These are phyloP conservation scores for Aegilops umbellulata DNA, from an alignment of 176 grass and related monocot species.

Conservation along the genomic window DNA sequence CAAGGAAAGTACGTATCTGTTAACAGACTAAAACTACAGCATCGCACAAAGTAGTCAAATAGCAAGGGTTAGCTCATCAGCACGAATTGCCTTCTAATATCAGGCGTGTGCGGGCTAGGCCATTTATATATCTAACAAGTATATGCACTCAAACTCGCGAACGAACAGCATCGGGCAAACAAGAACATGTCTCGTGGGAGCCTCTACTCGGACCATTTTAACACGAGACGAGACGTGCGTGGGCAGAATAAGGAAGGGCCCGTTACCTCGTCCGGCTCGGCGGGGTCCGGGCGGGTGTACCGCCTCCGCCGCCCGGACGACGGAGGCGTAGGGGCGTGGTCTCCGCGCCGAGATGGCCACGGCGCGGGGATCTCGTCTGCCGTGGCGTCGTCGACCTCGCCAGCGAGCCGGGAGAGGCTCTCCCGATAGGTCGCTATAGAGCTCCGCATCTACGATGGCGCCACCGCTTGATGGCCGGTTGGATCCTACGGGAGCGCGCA, in stretches of 20 bases:
- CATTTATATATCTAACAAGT: background rate
- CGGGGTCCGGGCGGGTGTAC: slow-evolving; percentile 37
- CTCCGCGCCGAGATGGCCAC: background rate
- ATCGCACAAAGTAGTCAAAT: background rate
- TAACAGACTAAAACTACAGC: background rate
- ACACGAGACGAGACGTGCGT: background rate
- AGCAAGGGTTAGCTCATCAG: background rate
- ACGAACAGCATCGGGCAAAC: background rate
- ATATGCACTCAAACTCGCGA: background rate
- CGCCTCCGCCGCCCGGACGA: slow-evolving; percentile 43
- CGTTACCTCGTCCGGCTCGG: slow-evolving; percentile 62
- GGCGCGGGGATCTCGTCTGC: slow-evolving; percentile 47
- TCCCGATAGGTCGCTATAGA: slow-evolving; percentile 85
- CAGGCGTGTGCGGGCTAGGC: background rate
- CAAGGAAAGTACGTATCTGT: background rate
- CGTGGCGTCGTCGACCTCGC: slow-evolving; percentile 69
- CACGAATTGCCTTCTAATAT: background rate
- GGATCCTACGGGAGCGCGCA: background rate
- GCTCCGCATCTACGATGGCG: slow-evolving; percentile 52
- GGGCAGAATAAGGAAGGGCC: background rate
- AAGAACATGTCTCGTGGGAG: background rate
- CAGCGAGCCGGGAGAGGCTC: slow-evolving; percentile 88
- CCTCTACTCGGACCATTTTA: background rate
- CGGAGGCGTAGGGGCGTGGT: slow-evolving; percentile 4
- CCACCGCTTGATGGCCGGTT: background rate